Base-by-base conservation (phyloP, 805 yeast genomes). In the Teunomyces stri region DNA sequence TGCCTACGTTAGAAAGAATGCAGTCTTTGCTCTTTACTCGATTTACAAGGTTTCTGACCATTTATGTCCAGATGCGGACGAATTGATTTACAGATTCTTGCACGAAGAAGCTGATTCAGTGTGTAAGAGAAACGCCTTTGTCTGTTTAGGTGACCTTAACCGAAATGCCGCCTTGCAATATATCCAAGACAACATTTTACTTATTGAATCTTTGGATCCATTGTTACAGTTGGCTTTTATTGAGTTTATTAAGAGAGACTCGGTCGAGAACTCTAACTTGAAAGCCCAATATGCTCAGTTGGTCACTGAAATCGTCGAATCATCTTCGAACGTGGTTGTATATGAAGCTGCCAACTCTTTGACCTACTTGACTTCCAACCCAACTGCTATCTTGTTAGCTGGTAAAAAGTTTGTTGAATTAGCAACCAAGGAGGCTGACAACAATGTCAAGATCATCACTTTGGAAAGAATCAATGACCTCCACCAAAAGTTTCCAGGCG, bases 1-100 rank as follows among this genome's bases (percentile, higher is more conserved):
- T 69, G 96, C 98, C 7, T 94, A 95, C 62, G 99, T 94, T 52
- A 85, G 99, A 65, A 94, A 94, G 68, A 92, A 94, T 64, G 99
- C 99, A 5, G 91, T 89, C 18, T 85, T 92, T 68, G 96, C 98
- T 36, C 81, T 94, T 49, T 81, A 79, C 58, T 83, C 96, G 20
- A 88, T 94, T 57, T 87, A 80, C 67, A 77, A 83, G 62, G 91
- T 86, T 44, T 83, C 96, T 29, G 90, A 87, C 35, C 92, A 87
- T 69, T 79, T 94, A 63, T 79, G 89, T 40, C 99, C 99, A 5
- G 99, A 95, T 70, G 96, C 97, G n/a, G 85, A 90, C 45, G 96
- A 88, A 55, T 78, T 92, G 52, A 76, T 92, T 54, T 74, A 76
- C 53, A 79, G 79, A 46, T 88, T 90, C 65, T 75, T 94, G 60